These are phyloP conservation scores for Erysimum cheiri DNA, from an alignment of 441 rosid genomes.

Conservation along the genomic window DNA sequence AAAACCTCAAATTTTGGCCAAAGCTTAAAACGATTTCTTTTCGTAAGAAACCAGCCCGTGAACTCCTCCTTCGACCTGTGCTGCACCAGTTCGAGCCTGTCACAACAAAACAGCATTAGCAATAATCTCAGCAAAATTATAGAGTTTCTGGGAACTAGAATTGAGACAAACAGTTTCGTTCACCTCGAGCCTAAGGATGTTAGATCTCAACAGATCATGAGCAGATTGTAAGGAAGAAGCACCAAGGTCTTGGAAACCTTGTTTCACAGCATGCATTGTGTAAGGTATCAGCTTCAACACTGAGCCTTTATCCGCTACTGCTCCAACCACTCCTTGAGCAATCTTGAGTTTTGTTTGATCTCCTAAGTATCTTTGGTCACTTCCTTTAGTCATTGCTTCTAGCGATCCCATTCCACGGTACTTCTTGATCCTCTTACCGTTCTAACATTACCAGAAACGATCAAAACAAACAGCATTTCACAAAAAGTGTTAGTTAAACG, in stretches of 20 bases:
- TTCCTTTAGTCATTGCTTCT: conserved; percentile 94
- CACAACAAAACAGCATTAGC: conserved; percentile 4
- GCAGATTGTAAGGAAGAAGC: conserved; percentile 73
- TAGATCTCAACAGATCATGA: conserved; percentile 66
- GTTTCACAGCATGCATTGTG: conserved; percentile 91
- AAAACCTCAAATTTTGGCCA: conserved; percentile 12
- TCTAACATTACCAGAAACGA: conserved; percentile 42
- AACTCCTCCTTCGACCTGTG: conserved; percentile 82
- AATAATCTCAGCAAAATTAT: neutral
- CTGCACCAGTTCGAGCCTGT: conserved; percentile 83
- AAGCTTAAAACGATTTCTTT: conserved; percentile 60
- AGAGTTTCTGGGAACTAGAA: neutral
- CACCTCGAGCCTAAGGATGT: conserved; percentile 80
- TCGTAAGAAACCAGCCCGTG: conserved; percentile 76
- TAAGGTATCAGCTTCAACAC: conserved; percentile 75
- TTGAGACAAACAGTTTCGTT: conserved; percentile 6
- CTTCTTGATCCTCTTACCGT: conserved; percentile 63
- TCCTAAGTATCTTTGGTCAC: conserved; percentile 86
- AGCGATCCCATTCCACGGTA: conserved; percentile 95
- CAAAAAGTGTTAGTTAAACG: neutral
- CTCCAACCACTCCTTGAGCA: conserved; percentile 93
- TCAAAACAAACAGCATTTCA: neutral
- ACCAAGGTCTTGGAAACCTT: conserved; percentile 95
- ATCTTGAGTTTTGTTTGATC: conserved; percentile 81
- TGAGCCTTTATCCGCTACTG: conserved; percentile 86